Evolutionary conservation across 768 basidiomycete species (phyloP), one percentile per base, ranked within the genome.

Genomic region (Phaffia australis): DNA sequence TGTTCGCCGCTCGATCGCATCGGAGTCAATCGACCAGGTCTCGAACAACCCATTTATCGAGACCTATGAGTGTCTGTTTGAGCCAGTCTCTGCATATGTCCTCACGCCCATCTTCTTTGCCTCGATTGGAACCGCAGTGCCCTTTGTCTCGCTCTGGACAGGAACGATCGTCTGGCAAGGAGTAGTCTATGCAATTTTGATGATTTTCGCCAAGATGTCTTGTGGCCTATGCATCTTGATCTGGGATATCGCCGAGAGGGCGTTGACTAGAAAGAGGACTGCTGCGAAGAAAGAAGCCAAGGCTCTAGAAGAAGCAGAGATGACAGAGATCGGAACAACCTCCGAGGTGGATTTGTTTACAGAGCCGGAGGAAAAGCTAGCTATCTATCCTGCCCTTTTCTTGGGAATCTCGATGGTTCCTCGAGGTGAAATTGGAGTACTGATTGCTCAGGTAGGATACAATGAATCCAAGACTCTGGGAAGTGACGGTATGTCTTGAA

Each of bases 61-160:
- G 32, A 50, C 66, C 23, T 68, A 51, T 30, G 71, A 77, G 11
- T 49, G 57, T 1, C 75, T 78, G 65, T 69, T 83, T 61, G 66
- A 69, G 55, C 79, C 80, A 19, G 52, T 81, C 21, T 75, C 81
- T 59, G 70, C 76, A 54, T 72, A 73, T 54, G 70, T 86, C 47
- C 76, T 86, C 29, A 79, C 80, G 0, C 85, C 86, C 1, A 72
- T 86, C 2, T 87, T 87, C 78, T 87, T 87, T 69, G 83, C 75
- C 7, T 83, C 83, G 48, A 84, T 87, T 55, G 85, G 85, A 49
- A 46, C 56, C 4, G 69, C 82, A 0, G 80, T 85, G 57, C 84
- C 84, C 1, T 80, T 83, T 49, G 72, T 81, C 11, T 73, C 77
- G 35, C 72, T 80, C 48, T 79, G 76, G 75, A 68, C 74, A 75